Conservation (phyloP, 2,329 filamentous ascomycete species). For the Paraphoma chrysanthemicola region DNA sequence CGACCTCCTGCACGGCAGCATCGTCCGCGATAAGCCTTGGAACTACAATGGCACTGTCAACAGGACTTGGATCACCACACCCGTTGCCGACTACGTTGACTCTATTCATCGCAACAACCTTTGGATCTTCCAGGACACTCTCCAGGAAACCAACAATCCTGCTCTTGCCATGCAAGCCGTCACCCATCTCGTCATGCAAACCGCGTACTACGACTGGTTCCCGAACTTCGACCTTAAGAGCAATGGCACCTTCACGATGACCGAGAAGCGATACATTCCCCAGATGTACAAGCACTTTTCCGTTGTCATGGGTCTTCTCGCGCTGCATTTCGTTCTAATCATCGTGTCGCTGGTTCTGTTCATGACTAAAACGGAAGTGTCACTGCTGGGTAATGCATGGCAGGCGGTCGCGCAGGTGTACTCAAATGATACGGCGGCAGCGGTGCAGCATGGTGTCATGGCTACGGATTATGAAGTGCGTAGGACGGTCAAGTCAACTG, state of each 20-base stretch:
- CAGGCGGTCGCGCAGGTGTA: conserved; percentile 6
- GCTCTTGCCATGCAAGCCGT: conserved; percentile 5
- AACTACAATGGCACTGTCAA: neutral
- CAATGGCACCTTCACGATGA: neutral
- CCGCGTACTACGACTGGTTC: conserved; percentile 6
- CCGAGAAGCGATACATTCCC: neutral
- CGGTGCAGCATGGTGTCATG: neutral
- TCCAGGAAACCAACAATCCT: neutral
- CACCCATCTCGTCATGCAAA: conserved; percentile 2
- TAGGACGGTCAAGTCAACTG: neutral
- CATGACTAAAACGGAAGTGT: neutral
- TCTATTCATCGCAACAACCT: conserved; percentile 5
- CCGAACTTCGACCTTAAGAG: neutral
- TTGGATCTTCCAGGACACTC: conserved; percentile 8
- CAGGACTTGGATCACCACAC: neutral
- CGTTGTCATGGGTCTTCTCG: neutral
- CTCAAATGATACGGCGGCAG: neutral
- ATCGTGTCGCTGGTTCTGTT: neutral
- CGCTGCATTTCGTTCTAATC: conserved; percentile 1
- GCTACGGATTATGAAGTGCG: neutral
- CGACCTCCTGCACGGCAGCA: neutral
- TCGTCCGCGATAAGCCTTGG: neutral
- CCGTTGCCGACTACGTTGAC: neutral
- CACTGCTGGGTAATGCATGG: conserved; percentile 5
- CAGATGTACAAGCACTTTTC: neutral